Conservation (phyloP, 1,139 yeast species). For the Geotrichum reessii region DNA sequence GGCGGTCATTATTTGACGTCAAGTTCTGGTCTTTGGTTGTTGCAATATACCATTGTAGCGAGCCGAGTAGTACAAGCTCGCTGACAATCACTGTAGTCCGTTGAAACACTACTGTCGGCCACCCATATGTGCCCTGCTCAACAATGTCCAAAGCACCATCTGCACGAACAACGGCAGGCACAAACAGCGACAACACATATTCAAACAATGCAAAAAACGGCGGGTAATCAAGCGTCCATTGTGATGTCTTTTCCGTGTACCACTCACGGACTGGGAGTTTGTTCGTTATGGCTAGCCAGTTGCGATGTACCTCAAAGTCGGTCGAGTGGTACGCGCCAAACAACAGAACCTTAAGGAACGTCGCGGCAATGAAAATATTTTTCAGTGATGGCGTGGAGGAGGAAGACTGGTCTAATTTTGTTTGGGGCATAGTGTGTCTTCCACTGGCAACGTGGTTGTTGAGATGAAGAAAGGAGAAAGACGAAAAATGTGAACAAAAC, state of each 20-base stretch:
- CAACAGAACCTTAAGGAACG: slow-evolving; percentile 50
- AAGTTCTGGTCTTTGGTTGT: slow-evolving; percentile 36
- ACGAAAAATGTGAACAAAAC: neutral
- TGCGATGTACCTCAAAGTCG: slow-evolving; percentile 94
- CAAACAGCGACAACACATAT: slow-evolving; percentile 65
- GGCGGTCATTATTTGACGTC: slow-evolving; percentile 32
- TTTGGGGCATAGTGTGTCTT: neutral
- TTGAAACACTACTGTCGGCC: slow-evolving; percentile 78
- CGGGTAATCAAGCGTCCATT: slow-evolving; percentile 96
- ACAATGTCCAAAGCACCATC: slow-evolving; percentile 81
- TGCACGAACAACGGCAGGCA: slow-evolving; percentile 52
- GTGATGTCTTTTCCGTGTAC: slow-evolving; percentile 79
- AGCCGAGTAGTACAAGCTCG: slow-evolving; percentile 63
- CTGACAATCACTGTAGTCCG: slow-evolving; percentile 71
- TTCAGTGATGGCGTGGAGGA: slow-evolving; percentile 42
- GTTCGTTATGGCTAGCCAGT: slow-evolving; percentile 90
- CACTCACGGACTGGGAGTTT: slow-evolving; percentile 71
- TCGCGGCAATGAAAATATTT: slow-evolving; percentile 60
- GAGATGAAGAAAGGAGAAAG: neutral
- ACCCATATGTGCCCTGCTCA: slow-evolving; percentile 59
- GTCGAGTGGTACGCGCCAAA: slow-evolving; percentile 60
- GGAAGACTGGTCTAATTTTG: neutral
- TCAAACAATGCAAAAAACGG: slow-evolving; percentile 97
- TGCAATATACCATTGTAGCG: slow-evolving; percentile 67
- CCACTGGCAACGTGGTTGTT: neutral